A percentile compares a stretch with the other conserved stretches of the same genome.
phyloP scores from a whole-genome alignment of 306 rosid species.

The Castanea sativa region DNA sequence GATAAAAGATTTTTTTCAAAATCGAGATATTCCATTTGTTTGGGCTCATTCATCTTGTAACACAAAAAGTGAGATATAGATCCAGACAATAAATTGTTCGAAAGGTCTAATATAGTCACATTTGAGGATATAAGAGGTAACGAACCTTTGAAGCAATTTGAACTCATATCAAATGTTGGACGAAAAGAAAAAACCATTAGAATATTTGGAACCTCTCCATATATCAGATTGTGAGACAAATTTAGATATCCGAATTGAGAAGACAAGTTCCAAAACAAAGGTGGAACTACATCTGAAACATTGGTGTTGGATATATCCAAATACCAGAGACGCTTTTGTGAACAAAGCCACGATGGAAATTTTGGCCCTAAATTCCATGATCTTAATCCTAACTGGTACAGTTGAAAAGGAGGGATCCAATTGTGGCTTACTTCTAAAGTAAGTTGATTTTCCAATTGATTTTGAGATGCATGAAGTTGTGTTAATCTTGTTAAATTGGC shows the following conservation, averaged over 20 bases:
- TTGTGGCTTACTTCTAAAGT: not conserved
- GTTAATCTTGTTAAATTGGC: not conserved
- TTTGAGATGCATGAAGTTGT: not conserved
- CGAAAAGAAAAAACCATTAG: no score
- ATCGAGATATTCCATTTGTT: not conserved
- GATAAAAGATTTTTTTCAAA: constrained; percentile 10
- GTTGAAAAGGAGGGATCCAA: constrained; percentile 18
- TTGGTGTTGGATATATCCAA: no score
- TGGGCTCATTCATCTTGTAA: not conserved
- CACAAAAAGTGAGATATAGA: constrained; percentile 2
- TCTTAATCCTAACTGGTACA: fast-evolving
- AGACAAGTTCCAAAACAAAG: no score
- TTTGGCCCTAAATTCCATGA: constrained; percentile 9
- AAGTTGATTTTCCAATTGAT: not conserved
- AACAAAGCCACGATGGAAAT: no score
- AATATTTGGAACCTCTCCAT: no score
- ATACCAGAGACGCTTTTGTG: no score
- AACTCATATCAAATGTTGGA: no score
- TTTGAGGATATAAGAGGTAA: not conserved
- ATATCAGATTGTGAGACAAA: no score
- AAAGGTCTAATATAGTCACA: not conserved
- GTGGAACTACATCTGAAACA: no score
- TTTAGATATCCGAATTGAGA: no score
- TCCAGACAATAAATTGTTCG: constrained; percentile 11
- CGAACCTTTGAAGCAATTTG: constrained; percentile 21